Evolutionary conservation across 2,329 filamentous ascomycete species (phyloP).

Genomic region (Pseudogymnoascus sp.): DNA sequence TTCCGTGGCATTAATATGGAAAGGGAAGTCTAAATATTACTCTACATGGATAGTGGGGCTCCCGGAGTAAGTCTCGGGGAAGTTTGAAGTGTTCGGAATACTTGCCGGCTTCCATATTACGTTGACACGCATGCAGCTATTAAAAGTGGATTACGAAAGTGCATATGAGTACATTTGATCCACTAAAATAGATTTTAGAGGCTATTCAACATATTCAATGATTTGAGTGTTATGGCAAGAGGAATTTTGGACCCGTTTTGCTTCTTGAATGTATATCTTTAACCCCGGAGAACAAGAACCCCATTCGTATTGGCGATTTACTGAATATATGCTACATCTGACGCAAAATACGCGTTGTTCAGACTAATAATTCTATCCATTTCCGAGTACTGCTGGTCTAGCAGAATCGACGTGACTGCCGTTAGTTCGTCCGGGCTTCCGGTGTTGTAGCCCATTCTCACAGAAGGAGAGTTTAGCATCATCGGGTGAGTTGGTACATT

Average conservation of each 20-base stretch:
- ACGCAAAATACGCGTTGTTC: conserved; percentile 14
- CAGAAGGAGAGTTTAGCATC: conserved; percentile 12
- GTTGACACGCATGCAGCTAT: conserved; percentile 12
- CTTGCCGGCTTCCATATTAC: conserved; percentile 14
- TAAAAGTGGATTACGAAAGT: not conserved
- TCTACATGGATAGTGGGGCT: not conserved
- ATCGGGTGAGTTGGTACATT: conserved; percentile 10
- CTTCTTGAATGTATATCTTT: not conserved
- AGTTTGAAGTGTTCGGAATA: not conserved
- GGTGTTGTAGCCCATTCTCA: conserved; percentile 3
- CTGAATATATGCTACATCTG: conserved; percentile 5
- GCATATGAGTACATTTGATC: not conserved
- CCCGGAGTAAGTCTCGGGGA: not conserved
- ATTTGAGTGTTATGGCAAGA: not conserved
- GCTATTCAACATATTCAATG: not conserved
- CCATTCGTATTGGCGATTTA: not conserved
- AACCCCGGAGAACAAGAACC: not conserved
- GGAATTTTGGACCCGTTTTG: not conserved
- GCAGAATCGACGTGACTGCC: conserved; percentile 21
- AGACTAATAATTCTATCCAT: conserved; percentile 27
- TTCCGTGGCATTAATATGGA: not conserved
- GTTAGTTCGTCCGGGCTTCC: conserved; percentile 19
- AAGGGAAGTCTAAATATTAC: conserved; percentile 4
- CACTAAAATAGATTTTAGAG: too few species aligned
- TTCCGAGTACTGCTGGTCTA: conserved; percentile 24